phyloP scores from a whole-genome alignment of 2,329 filamentous ascomycete species.

The Emergomyces pasteurianus region DNA sequence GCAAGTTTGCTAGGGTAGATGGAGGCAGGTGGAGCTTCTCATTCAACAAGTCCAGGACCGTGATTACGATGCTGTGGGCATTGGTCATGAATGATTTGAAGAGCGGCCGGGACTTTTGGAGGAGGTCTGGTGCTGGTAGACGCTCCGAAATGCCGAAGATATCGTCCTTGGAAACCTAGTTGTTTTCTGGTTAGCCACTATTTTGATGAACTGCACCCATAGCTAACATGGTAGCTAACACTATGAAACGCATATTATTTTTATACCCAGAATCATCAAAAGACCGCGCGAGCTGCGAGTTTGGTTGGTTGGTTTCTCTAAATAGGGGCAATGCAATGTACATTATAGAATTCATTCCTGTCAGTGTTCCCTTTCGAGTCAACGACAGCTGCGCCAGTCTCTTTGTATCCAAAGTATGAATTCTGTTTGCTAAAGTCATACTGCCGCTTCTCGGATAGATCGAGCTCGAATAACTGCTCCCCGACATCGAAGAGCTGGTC shows the following conservation, averaged over 20 bases:
- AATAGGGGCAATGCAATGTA: constrained; percentile 15
- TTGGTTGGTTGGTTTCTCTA: neutral
- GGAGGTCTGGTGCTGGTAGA: constrained; percentile 33
- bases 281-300: neutral
- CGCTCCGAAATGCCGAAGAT: constrained; percentile 29
- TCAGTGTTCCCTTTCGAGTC: constrained; percentile 40
- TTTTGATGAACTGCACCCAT: neutral
- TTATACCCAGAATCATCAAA: neutral
- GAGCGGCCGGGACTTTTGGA: constrained; percentile 25
- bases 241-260: neutral
- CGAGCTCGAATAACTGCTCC: constrained; percentile 37
- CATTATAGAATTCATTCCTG: constrained; percentile 45
- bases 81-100: constrained; percentile 34
- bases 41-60: constrained; percentile 36
- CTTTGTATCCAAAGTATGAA: constrained; percentile 45
- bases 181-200: neutral
- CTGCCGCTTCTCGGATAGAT: constrained; percentile 40
- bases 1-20: constrained; percentile 35
- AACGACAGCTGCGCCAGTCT: constrained; percentile 35
- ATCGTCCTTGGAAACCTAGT: constrained; percentile 41
- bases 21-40: constrained; percentile 31
- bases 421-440: constrained; percentile 42
- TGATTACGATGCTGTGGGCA: constrained; percentile 35
- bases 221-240: neutral
- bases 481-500: constrained; percentile 37